Percentiles rank a stretch among this genome's conserved stretches.
Conservation (phyloP, 495 filamentous ascomycete species). For the Collariella sp. region DNA sequence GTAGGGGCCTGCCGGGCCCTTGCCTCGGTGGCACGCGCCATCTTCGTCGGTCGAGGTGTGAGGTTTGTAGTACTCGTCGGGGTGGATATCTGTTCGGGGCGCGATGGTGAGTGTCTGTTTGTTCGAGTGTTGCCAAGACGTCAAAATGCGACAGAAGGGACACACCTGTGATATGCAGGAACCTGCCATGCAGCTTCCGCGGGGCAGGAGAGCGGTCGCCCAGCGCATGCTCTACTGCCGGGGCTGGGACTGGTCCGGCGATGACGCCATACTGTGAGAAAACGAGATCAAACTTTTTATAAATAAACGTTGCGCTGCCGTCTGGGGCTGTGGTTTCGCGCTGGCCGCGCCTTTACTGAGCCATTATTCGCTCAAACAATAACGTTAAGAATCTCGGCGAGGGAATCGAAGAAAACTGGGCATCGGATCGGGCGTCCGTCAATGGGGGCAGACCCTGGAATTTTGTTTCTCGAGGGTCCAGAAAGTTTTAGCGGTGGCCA, state of each 20-base stretch:
- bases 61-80: constrained; percentile 73
- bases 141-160: constrained; percentile 4
- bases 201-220: constrained; percentile 19
- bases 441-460: constrained; percentile 7
- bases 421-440: constrained; percentile 1
- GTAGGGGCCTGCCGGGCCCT: constrained; percentile 68
- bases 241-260: constrained; percentile 17
- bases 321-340: neutral
- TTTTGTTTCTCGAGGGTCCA: constrained; percentile 5
- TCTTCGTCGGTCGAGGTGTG: constrained; percentile 61
- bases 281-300: no score
- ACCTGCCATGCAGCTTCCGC: constrained; percentile 63
- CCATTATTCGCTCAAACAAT: neutral
- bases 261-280: constrained; percentile 25
- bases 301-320: neutral
- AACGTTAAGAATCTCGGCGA: neutral
- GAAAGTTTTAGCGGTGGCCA: constrained; percentile 14
- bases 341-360: constrained; percentile 8
- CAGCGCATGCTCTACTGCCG: constrained; percentile 3
- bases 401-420: constrained; percentile 2
- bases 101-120: neutral
- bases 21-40: constrained; percentile 67
- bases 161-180: constrained; percentile 91
- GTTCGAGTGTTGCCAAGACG: neutral
- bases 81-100: constrained; percentile 64